Percentiles rank a stretch among this genome's conserved stretches.
phyloP scores from a whole-genome alignment of 768 basidiomycete genomes.

The Pleurotus citrinopileatus region DNA sequence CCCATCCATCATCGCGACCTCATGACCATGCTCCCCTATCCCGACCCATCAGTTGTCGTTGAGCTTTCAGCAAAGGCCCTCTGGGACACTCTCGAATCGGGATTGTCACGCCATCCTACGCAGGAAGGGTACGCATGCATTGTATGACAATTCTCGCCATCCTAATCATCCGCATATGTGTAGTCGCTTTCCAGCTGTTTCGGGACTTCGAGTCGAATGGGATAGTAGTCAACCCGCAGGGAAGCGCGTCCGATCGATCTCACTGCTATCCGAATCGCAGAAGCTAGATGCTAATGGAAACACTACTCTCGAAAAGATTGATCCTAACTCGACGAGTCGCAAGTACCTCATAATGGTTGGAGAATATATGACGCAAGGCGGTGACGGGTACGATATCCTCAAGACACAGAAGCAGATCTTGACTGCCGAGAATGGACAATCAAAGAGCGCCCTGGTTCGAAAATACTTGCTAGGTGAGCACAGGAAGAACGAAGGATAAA shows the following conservation, averaged over 20 bases:
- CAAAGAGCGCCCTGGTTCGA: slow-evolving; percentile 77
- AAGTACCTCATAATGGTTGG: slow-evolving; percentile 80
- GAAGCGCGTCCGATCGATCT: slow-evolving; percentile 70
- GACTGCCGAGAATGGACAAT: slow-evolving; percentile 78
- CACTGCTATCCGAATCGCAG: slow-evolving; percentile 48
- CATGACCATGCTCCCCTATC: slow-evolving; percentile 85
- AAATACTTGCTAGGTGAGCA: slow-evolving; percentile 76
- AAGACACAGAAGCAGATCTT: slow-evolving; percentile 68
- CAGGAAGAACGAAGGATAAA: too few relatives aligned
- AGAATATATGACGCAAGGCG: slow-evolving; percentile 80
- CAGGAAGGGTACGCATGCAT: slow-evolving; percentile 72
- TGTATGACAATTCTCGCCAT: not conserved
- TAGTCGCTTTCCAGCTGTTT: slow-evolving; percentile 86
- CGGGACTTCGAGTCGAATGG: slow-evolving; percentile 83
- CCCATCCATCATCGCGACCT: slow-evolving; percentile 81
- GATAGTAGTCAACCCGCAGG: slow-evolving; percentile 74
- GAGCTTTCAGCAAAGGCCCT: slow-evolving; percentile 76
- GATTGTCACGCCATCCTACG: slow-evolving; percentile 76
- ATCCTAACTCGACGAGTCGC: slow-evolving; percentile 43
- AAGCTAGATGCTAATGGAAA: slow-evolving; percentile 20
- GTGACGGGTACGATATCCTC: slow-evolving; percentile 76
- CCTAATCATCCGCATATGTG: not conserved
- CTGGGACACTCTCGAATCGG: slow-evolving; percentile 77
- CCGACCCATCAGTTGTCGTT: slow-evolving; percentile 79
- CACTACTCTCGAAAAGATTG: slow-evolving; percentile 41